Evolutionary conservation across 2,329 filamentous ascomycete species (phyloP).

Genomic region (Aspergillus pseudoterreus): DNA sequence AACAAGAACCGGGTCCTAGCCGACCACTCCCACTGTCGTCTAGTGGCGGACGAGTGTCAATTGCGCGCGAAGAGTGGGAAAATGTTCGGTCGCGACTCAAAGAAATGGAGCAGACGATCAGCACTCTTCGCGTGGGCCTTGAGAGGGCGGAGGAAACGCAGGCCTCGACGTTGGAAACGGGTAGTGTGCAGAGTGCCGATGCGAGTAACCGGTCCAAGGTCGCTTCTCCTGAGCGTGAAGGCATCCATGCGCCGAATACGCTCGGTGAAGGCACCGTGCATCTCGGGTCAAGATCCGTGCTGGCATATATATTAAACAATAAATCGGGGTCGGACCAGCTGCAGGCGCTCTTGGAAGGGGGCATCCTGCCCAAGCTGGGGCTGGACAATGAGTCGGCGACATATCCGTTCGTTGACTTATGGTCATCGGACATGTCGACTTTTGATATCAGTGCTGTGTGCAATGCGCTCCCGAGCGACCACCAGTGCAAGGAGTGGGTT

Average conservation of each 20-base stretch:
- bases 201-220: conserved; percentile 29
- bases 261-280: conserved; percentile 59
- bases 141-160: conserved; percentile 34
- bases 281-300: conserved; percentile 58
- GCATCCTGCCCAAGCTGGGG: conserved; percentile 56
- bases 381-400: conserved; percentile 63
- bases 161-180: conserved; percentile 22
- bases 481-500: conserved; percentile 52
- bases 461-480: conserved; percentile 56
- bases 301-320: conserved; percentile 57
- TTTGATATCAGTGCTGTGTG: conserved; percentile 57
- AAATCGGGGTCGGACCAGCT: conserved; percentile 44
- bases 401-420: conserved; percentile 63
- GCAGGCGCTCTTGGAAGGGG: neutral
- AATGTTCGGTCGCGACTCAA: conserved; percentile 39
- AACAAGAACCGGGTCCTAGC: conserved; percentile 19
- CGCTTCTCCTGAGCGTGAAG: conserved; percentile 46
- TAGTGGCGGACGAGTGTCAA: conserved; percentile 28
- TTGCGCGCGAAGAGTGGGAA: conserved; percentile 44
- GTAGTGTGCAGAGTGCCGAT: conserved; percentile 30
- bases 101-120: conserved; percentile 43
- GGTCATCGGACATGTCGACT: conserved; percentile 59
- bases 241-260: conserved; percentile 59
- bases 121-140: conserved; percentile 35
- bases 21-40: conserved; percentile 7